These are phyloP conservation scores for Clarireedia paspali DNA, from an alignment of 2,329 filamentous ascomycete species.

Conservation along the genomic window DNA sequence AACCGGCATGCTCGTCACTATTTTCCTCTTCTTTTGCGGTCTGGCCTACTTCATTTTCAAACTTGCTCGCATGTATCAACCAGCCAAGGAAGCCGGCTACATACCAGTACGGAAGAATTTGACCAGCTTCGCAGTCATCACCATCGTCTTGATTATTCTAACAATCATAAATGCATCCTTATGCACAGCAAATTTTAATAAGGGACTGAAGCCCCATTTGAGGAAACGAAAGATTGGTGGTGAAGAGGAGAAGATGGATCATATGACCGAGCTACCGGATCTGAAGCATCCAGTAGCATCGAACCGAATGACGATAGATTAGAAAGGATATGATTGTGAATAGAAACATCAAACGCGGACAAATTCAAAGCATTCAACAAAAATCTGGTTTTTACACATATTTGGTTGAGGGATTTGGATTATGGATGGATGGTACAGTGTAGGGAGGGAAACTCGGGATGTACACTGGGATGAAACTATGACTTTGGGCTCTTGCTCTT, in stretches of 20 bases:
- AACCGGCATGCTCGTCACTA: conserved; percentile 67
- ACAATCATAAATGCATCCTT: conserved; percentile 83
- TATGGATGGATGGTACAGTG: neutral
- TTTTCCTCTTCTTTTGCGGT: conserved; percentile 80
- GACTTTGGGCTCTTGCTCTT: neutral
- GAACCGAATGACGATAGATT: conserved; percentile 43
- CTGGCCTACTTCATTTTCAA: conserved; percentile 98
- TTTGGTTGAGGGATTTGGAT: neutral
- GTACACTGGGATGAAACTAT: neutral
- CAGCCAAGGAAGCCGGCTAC: conserved; percentile 53
- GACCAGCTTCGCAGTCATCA: conserved; percentile 90
- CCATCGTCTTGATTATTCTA: conserved; percentile 76
- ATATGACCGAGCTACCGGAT: conserved; percentile 40
- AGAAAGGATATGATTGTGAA: neutral
- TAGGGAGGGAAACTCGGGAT: neutral
- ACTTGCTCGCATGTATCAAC: conserved; percentile 87
- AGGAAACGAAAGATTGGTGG: conserved; percentile 45
- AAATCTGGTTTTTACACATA: neutral
- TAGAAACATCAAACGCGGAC: neutral
- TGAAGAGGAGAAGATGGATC: conserved; percentile 42
- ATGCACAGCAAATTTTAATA: conserved; percentile 86
- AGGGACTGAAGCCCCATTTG: conserved; percentile 82
- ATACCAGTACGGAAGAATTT: conserved; percentile 73
- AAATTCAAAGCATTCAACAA: neutral
- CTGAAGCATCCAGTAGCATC: conserved; percentile 33